Evolutionary conservation across 106 monocot species (phyloP).

Genomic region (Platanthera guangdongensis): DNA sequence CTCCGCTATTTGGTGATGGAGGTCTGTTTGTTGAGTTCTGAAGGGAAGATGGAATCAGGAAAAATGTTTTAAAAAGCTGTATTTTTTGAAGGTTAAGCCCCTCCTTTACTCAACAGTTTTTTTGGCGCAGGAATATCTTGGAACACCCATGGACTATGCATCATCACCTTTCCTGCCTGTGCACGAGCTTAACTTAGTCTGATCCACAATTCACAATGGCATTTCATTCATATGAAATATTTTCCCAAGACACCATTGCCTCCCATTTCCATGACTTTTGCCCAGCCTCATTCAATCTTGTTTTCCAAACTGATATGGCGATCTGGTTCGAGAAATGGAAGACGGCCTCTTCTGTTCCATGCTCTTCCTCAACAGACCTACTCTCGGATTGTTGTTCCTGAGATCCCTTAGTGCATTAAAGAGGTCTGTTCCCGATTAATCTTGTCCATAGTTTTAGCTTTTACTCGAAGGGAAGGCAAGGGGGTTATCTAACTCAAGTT

Average conservation of each 20-base stretch:
- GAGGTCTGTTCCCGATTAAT: constrained; percentile 85
- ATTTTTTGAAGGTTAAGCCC: constrained; percentile 44
- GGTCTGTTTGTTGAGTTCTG: constrained; percentile 18
- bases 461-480: constrained; percentile 13
- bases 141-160: constrained; percentile 55
- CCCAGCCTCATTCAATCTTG: constrained; percentile 35
- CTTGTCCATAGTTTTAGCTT: constrained; percentile 33
- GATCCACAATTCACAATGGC: constrained; percentile 55
- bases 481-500: not conserved
- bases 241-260: constrained; percentile 46
- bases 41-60: constrained; percentile 17
- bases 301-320: constrained; percentile 42
- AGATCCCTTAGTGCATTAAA: constrained; percentile 56
- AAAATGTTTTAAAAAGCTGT: constrained; percentile 20
- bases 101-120: constrained; percentile 75
- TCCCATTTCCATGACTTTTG: constrained; percentile 48
- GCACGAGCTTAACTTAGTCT: constrained; percentile 44
- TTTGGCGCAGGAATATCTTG: constrained; percentile 93
- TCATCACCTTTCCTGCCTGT: constrained; percentile 51
- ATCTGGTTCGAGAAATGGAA: constrained; percentile 47
- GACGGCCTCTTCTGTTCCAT: constrained; percentile 35
- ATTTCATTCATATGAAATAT: constrained; percentile 50
- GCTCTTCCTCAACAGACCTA: constrained; percentile 14
- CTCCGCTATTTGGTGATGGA: constrained; percentile 2
- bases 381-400: constrained; percentile 35